These are phyloP conservation scores for Fusarium sterilihyphosum DNA, from an alignment of 2,329 filamentous ascomycete species.

Conservation along the genomic window DNA sequence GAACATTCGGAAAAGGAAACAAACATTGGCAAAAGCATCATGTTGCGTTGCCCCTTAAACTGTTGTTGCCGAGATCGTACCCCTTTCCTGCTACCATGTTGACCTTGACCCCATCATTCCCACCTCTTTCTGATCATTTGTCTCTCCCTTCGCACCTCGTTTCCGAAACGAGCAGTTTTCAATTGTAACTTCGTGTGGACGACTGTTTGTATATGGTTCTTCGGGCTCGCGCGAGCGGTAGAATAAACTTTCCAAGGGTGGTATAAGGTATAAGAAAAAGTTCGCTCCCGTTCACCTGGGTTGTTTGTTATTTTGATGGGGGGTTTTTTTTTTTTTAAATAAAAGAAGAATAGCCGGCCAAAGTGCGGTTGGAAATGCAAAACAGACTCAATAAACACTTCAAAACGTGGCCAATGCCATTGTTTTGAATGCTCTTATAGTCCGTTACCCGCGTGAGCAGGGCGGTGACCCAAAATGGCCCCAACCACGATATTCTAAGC, in stretches of 20 bases:
- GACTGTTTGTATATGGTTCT: constrained; percentile 33
- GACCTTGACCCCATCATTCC: constrained; percentile 6
- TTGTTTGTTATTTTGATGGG: background rate
- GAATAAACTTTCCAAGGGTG: constrained; percentile 41
- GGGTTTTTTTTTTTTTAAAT: background rate
- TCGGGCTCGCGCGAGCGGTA: constrained; percentile 50
- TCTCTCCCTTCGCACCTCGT: background rate
- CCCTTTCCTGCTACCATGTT: background rate
- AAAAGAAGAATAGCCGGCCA: background rate
- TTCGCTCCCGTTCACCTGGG: constrained; percentile 2
- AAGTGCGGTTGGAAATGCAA: background rate
- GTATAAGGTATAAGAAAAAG: constrained; percentile 39
- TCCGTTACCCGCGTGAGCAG: constrained; percentile 20
- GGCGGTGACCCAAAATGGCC: background rate
- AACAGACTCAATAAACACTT: background rate
- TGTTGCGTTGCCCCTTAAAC: constrained; percentile 25
- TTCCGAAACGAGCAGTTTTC: constrained; percentile 4
- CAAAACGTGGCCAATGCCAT: constrained; percentile 1
- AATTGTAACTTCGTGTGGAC: constrained; percentile 25
- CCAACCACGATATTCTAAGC: constrained; percentile 7
- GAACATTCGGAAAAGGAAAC: constrained; percentile 26
- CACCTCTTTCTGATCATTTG: constrained; percentile 5
- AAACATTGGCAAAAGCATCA: constrained; percentile 25
- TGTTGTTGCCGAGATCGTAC: constrained; percentile 16
- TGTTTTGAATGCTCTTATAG: background rate